Evolutionary conservation across 208 protist genomes (phyloP).

Genomic region (Naegleria gruberi): DNA sequence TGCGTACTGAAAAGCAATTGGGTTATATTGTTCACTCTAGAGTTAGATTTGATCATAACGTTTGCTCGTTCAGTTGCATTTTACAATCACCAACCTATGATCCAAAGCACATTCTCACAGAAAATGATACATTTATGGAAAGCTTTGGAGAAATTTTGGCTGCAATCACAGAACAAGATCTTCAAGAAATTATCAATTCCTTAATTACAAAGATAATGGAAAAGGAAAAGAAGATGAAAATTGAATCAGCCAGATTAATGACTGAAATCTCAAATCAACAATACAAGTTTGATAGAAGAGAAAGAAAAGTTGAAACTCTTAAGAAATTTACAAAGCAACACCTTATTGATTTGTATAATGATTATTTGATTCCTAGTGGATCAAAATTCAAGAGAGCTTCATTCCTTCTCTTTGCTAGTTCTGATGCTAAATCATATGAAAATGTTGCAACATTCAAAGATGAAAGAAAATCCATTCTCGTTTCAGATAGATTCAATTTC

Average conservation of each 20-base stretch:
- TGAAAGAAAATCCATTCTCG: background rate
- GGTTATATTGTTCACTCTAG: conserved; percentile 58
- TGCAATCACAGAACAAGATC: conserved; percentile 9
- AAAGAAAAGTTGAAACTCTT: conserved; percentile 10
- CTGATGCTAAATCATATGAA: background rate
- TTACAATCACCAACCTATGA: background rate
- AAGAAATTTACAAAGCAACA: conserved; percentile 20
- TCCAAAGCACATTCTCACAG: conserved; percentile 19
- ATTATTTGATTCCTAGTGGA: background rate
- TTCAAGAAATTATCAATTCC: conserved; percentile 13
- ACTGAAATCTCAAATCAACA: background rate
- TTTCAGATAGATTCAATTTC: background rate
- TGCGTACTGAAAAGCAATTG: conserved; percentile 62
- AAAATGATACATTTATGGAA: conserved; percentile 12
- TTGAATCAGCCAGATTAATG: conserved; percentile 25
- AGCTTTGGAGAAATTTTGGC: background rate
- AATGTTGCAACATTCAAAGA: background rate
- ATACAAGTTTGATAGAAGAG: conserved; percentile 16
- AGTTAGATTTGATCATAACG: conserved; percentile 11
- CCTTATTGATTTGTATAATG: conserved; percentile 20
- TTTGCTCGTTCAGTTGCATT: conserved; percentile 23
- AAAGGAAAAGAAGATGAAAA: conserved; percentile 23
- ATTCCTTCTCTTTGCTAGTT: background rate
- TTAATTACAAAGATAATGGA: conserved; percentile 19
- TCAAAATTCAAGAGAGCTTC: background rate